Conservation (phyloP, 2,329 filamentous ascomycete genomes). For the Botrytis hyacinthi region DNA sequence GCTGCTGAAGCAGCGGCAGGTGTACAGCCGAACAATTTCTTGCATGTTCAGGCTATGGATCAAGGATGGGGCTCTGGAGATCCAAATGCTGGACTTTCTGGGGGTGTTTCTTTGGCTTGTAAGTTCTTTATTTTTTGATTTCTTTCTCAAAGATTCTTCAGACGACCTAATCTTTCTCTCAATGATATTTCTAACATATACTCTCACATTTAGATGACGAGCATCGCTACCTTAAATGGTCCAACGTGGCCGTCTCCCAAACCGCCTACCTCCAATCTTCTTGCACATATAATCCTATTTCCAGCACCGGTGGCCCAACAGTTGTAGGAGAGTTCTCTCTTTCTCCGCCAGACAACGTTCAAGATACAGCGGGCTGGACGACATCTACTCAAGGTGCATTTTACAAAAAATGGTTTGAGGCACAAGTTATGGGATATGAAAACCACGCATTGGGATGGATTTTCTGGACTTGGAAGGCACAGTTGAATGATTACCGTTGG, state of each 20-base stretch:
- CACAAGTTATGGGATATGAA: constrained; percentile 56
- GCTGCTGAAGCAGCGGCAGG: constrained; percentile 46
- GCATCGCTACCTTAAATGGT: constrained; percentile 58
- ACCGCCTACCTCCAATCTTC: constrained; percentile 50
- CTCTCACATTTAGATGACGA: constrained; percentile 13
- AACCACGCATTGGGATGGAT: constrained; percentile 50
- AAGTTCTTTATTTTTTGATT: constrained; percentile 38
- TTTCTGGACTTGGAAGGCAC: constrained; percentile 60
- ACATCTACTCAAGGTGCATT: constrained; percentile 45
- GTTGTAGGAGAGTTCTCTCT: constrained; percentile 61
- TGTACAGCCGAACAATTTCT: constrained; percentile 43
- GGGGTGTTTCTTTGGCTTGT: constrained; percentile 47
- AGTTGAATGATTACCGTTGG: constrained; percentile 50
- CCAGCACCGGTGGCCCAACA: constrained; percentile 41
- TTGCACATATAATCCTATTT: constrained; percentile 48
- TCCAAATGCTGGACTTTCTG: constrained; percentile 47
- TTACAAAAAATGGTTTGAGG: constrained; percentile 56
- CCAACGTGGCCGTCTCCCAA: constrained; percentile 45
- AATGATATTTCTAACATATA: neutral
- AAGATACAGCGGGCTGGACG: constrained; percentile 47
- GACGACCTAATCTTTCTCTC: neutral
- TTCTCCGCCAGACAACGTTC: constrained; percentile 48
- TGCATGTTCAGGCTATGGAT: constrained; percentile 57
- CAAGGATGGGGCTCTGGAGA: constrained; percentile 55
- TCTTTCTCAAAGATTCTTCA: neutral